Evolutionary conservation across 306 rosid species (phyloP).

Genomic region (Vigna trinervia): DNA sequence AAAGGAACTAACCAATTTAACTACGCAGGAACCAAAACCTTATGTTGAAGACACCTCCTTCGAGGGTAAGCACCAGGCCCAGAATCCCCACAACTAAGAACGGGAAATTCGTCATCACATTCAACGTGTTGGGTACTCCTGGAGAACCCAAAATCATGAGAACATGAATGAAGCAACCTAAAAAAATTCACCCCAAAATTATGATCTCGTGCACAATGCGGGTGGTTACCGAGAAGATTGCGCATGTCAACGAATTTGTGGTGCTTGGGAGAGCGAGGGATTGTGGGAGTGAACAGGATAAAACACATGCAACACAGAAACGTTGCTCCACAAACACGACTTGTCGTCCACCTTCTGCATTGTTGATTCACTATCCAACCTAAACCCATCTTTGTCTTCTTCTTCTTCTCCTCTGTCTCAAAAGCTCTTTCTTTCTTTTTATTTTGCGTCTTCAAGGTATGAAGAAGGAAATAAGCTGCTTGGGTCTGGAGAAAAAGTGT

Average conservation of each 20-base stretch:
- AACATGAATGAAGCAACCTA: slow-evolving; percentile 22
- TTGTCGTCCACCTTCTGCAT: slow-evolving; percentile 49
- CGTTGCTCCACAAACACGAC: slow-evolving; percentile 49
- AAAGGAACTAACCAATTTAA: background rate
- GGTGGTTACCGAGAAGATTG: slow-evolving; percentile 62
- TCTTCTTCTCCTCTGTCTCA: slow-evolving; percentile 1
- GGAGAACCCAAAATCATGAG: slow-evolving; percentile 32
- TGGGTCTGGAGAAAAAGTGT: background rate
- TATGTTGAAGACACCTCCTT: slow-evolving; percentile 59
- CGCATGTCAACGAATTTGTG: slow-evolving; percentile 71
- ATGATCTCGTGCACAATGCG: background rate
- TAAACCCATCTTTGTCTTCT: slow-evolving; percentile 47
- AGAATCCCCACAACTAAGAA: slow-evolving; percentile 75
- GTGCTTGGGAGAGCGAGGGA: slow-evolving; percentile 60
- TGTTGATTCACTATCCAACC: slow-evolving; percentile 54
- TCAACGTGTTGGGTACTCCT: slow-evolving; percentile 78
- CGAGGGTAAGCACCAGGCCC: slow-evolving; percentile 64
- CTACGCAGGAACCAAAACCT: slow-evolving; percentile 45
- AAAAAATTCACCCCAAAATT: background rate
- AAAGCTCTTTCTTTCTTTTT: background rate
- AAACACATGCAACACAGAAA: slow-evolving; percentile 51
- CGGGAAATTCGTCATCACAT: slow-evolving; percentile 75
- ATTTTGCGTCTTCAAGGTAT: background rate
- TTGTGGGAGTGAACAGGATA: slow-evolving; percentile 54
- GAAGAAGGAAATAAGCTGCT: background rate